Percentiles rank a stretch among this genome's conserved stretches.
phyloP scores from a whole-genome alignment of 768 basidiomycete genomes.

The Termitomyces sp. region DNA sequence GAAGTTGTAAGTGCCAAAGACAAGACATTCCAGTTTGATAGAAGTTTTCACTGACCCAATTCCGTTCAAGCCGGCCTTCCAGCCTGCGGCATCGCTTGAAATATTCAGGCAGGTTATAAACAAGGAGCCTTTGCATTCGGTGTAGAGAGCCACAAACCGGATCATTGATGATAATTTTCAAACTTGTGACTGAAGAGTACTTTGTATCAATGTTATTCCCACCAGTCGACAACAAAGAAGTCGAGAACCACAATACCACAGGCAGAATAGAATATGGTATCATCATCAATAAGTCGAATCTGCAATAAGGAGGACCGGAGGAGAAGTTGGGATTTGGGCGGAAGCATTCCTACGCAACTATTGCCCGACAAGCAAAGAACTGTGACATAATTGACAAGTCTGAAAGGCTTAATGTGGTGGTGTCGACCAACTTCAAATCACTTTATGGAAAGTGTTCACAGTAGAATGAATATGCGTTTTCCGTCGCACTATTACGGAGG shows the following conservation, averaged over 20 bases:
- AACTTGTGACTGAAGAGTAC: neutral
- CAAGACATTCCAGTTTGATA: neutral
- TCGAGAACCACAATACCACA: too few relatives aligned
- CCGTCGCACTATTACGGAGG: neutral
- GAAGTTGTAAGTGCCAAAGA: constrained; percentile 47
- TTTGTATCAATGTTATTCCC: too few relatives aligned
- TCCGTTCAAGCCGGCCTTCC: constrained; percentile 51
- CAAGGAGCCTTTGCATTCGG: constrained; percentile 50
- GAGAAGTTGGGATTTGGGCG: too few relatives aligned
- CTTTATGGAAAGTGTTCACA: neutral
- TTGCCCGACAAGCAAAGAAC: too few relatives aligned
- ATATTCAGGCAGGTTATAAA: constrained; percentile 57
- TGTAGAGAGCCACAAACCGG: neutral
- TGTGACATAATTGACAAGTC: too few relatives aligned
- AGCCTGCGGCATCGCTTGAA: constrained; percentile 53
- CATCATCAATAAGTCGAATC: too few relatives aligned
- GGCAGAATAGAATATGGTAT: too few relatives aligned
- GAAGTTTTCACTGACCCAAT: neutral
- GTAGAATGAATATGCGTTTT: neutral
- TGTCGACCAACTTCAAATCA: neutral
- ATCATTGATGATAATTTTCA: too few relatives aligned
- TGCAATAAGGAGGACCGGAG: too few relatives aligned
- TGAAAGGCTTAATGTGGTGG: neutral
- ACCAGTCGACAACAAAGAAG: too few relatives aligned
- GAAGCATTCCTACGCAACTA: too few relatives aligned